Conservation (phyloP, 1,284 basidiomycete genomes). For the Cryptococcus amylolentus region DNA sequence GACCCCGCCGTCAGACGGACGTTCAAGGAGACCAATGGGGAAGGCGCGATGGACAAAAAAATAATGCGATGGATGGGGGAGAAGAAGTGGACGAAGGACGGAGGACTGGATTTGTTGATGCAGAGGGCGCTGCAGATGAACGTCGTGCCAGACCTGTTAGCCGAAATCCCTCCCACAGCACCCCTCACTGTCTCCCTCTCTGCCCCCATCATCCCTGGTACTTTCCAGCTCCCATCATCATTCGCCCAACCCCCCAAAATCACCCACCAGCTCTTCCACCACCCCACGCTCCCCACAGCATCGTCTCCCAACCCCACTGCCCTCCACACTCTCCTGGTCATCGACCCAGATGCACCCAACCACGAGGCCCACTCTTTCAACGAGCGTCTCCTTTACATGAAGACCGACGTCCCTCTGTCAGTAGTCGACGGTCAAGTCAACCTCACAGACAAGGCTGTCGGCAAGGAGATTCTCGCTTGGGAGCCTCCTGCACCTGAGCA, state of each 20-base stretch:
- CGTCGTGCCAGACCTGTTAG: constrained; percentile 81
- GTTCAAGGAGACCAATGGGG: constrained; percentile 37
- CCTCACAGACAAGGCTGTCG: constrained; percentile 34
- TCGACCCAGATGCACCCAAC: constrained; percentile 85
- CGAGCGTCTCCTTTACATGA: constrained; percentile 80
- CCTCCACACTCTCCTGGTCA: constrained; percentile 79
- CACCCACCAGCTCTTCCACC: constrained; percentile 28
- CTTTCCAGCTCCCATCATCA: constrained; percentile 61
- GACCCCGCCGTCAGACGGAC: constrained; percentile 38
- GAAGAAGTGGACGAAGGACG: constrained; percentile 78
- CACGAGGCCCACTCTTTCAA: constrained; percentile 62
- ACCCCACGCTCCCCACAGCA: constrained; percentile 56
- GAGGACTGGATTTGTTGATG: constrained; percentile 82
- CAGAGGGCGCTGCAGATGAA: constrained; percentile 85
- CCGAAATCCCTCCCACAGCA: constrained; percentile 62
- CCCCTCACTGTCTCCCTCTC: constrained; percentile 36
- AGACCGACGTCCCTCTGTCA: constrained; percentile 78
- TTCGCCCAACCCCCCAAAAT: constrained; percentile 27
- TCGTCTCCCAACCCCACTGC: constrained; percentile 55
- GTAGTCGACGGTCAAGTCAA: constrained; percentile 54
- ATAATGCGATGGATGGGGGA: constrained; percentile 78
- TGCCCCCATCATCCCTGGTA: constrained; percentile 64
- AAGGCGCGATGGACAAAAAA: constrained; percentile 52
- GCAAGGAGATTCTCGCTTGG: constrained; percentile 34
- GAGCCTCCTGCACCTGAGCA: constrained; percentile 40